Percentiles rank a stretch among this genome's conserved stretches.
These are phyloP conservation scores for Russula sp. DNA, from an alignment of 768 basidiomycete genomes.

Conservation along the genomic window DNA sequence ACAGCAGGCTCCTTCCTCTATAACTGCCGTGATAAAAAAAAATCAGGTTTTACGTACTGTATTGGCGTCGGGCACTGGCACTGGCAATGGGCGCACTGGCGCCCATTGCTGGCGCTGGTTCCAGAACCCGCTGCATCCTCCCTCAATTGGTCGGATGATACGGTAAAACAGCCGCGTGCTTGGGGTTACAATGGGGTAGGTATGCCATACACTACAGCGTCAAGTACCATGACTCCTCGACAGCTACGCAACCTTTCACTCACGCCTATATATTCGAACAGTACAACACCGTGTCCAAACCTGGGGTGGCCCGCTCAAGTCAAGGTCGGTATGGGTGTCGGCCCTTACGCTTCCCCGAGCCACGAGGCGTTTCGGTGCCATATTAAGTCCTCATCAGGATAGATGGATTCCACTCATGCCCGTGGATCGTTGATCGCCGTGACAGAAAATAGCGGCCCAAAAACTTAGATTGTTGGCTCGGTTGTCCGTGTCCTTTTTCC, in stretches of 20 bases:
- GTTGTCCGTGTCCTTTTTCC: not conserved
- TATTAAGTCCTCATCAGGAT: not conserved
- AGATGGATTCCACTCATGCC: not conserved
- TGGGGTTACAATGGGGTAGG: not conserved
- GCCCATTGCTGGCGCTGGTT: not conserved
- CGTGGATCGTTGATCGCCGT: not conserved
- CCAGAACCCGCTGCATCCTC: not conserved
- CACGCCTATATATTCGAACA: not conserved
- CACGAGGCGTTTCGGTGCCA: not conserved
- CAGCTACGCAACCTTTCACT: not conserved
- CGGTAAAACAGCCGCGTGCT: not conserved
- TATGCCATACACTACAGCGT: too few species aligned
- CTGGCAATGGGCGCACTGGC: not conserved
- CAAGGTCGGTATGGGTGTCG: not conserved
- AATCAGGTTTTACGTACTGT: not conserved
- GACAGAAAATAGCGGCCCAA: not conserved
- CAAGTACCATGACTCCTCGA: not conserved
- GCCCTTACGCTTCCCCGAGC: not conserved
- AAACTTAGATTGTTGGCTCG: not conserved
- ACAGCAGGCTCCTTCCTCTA: not conserved
- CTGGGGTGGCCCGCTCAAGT: not conserved
- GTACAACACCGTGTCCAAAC: not conserved
- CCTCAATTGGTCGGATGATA: not conserved
- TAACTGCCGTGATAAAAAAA: not conserved
- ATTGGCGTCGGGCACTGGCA: not conserved